A percentile compares a stretch with the other conserved stretches of the same genome.
Conservation (phyloP, 306 rosid species). For the Astragalus membranaceus region DNA sequence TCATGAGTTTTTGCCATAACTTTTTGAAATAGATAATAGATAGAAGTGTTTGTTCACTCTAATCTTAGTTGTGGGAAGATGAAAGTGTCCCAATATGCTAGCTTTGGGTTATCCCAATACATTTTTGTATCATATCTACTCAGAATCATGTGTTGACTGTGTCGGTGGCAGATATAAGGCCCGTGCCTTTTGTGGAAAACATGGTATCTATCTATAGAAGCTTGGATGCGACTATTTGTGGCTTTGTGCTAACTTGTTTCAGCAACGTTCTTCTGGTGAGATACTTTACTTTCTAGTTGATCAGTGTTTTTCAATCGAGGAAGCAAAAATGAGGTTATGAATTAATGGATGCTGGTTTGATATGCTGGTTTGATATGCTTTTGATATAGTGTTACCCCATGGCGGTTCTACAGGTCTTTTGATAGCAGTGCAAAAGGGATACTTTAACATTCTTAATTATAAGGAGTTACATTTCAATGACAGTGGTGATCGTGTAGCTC, state of each 20-base stretch:
- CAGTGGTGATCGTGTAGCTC: too few species aligned
- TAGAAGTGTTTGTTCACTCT: background rate
- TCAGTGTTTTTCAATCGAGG: background rate
- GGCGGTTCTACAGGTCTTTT: too few species aligned
- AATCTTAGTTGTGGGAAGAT: background rate
- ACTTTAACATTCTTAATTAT: too few species aligned
- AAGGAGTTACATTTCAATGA: too few species aligned
- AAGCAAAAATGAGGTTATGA: background rate
- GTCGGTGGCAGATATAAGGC: conserved; percentile 50
- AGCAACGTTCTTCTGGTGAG: conserved; percentile 49
- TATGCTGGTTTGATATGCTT: too few species aligned
- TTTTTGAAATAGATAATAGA: too few species aligned
- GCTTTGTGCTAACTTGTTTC: conserved; percentile 38
- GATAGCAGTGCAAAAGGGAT: too few species aligned
- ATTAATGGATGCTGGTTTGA: background rate
- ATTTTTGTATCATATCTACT: background rate
- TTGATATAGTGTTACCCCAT: too few species aligned
- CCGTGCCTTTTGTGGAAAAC: conserved; percentile 59
- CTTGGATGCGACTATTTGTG: conserved; percentile 57
- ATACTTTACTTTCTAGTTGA: background rate
- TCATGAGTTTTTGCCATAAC: too few species aligned
- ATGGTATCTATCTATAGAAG: conserved; percentile 58
- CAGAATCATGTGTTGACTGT: background rate
- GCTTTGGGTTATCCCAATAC: background rate
- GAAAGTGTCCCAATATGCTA: background rate